Percentiles rank a stretch among this genome's conserved stretches.
phyloP scores from a whole-genome alignment of 2,329 filamentous ascomycete species.

The Hypoxylon sp. region DNA sequence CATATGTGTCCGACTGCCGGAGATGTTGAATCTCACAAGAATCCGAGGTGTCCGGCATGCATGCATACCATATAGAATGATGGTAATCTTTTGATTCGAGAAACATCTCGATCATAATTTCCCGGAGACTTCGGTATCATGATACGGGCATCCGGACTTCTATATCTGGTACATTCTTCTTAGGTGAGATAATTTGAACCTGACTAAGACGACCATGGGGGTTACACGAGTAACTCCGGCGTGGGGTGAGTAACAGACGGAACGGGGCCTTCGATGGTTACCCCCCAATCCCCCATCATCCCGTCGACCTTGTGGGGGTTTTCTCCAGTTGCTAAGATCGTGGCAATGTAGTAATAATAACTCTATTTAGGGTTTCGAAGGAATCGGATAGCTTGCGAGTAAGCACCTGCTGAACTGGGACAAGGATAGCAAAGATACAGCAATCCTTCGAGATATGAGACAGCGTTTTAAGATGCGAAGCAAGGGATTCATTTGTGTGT shows the following conservation, averaged over 20 bases:
- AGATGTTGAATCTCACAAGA: constrained; percentile 5
- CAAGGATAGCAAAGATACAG: constrained; percentile 26
- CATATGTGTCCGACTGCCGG: constrained; percentile 6
- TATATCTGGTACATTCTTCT: constrained; percentile 22
- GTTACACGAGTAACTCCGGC: constrained; percentile 37
- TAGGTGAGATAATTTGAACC: constrained; percentile 15
- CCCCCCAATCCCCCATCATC: constrained; percentile 9
- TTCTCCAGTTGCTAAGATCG: constrained; percentile 33
- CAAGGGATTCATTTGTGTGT: constrained; percentile 25
- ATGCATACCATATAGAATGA: background rate
- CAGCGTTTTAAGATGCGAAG: constrained; percentile 32
- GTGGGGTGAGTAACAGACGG: constrained; percentile 23
- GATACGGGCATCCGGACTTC: constrained; percentile 30
- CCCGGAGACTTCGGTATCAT: constrained; percentile 25
- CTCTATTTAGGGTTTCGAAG: constrained; percentile 33
- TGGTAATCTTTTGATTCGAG: constrained; percentile 16
- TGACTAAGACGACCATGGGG: constrained; percentile 30
- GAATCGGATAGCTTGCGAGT: constrained; percentile 27
- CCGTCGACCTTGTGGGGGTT: constrained; percentile 27
- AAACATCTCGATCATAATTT: constrained; percentile 19
- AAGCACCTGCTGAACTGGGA: constrained; percentile 32
- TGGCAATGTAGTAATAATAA: constrained; percentile 34
- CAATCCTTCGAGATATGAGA: constrained; percentile 30
- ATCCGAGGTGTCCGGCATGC: constrained; percentile 16
- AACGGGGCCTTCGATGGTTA: background rate